Evolutionary conservation across 306 rosid species (phyloP).

Genomic region (Echinosophora koreensis): DNA sequence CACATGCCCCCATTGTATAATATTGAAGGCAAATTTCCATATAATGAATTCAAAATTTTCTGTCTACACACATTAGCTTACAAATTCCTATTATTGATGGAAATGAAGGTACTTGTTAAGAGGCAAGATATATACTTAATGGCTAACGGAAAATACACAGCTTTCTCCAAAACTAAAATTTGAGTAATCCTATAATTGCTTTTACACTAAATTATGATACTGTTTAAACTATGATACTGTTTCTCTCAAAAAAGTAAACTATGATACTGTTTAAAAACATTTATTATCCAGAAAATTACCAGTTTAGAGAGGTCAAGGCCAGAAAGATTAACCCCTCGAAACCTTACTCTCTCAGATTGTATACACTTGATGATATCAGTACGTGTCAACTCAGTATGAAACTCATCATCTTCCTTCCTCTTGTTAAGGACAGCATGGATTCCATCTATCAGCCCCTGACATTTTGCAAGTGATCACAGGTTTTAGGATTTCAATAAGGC

Average conservation of each 20-base stretch:
- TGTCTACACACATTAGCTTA: constrained; percentile 1
- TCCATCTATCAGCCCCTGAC: constrained; percentile 89
- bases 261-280: constrained; percentile 21
- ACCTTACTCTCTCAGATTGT: constrained; percentile 82
- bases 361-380: constrained; percentile 93
- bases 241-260: not conserved
- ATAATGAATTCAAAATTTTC: not conserved
- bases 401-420: constrained; percentile 73
- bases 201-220: constrained; percentile 34
- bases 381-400: constrained; percentile 77
- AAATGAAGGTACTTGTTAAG: constrained; percentile 11
- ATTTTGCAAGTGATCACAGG: constrained; percentile 27
- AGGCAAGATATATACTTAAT: not conserved
- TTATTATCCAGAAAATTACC: constrained; percentile 56
- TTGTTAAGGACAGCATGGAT: constrained; percentile 57
- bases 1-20: constrained; percentile 24
- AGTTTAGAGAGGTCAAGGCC: constrained; percentile 96
- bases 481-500: constrained; percentile 26
- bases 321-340: constrained; percentile 95
- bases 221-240: constrained; percentile 15
- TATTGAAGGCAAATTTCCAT: constrained; percentile 11
- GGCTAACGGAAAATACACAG: constrained; percentile 15
- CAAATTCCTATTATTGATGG: constrained; percentile 10
- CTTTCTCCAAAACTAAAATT: constrained; percentile 22
- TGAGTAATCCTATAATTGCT: constrained; percentile 1